Evolutionary conservation across 164 flowering plant genomes (phyloP).

Genomic region (Protea cynaroides): DNA sequence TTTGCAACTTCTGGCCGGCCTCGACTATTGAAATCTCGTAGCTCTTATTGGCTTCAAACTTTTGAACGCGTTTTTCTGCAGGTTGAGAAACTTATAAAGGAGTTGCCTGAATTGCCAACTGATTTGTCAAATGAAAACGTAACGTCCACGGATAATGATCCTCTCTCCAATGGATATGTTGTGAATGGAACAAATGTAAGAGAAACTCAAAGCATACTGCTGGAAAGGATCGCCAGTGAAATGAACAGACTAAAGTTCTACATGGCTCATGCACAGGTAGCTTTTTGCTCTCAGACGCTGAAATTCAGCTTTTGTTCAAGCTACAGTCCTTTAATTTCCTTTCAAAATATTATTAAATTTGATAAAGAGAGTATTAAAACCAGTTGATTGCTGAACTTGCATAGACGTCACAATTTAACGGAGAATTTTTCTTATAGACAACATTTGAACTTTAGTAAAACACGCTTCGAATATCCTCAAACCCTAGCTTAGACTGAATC

Average conservation of each 20-base stretch:
- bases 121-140: slow-evolving; percentile 69
- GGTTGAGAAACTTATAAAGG: slow-evolving; percentile 41
- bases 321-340: not conserved
- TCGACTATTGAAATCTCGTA: not conserved
- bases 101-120: slow-evolving; percentile 29
- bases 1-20: no score
- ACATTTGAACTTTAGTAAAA: no score
- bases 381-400: no score
- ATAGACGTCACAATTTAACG: no score
- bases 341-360: no score
- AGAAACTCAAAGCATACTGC: slow-evolving; percentile 94
- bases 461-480: not conserved
- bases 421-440: no score
- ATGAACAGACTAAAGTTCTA: slow-evolving; percentile 96
- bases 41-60: not conserved
- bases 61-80: slow-evolving; percentile 5
- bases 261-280: slow-evolving; percentile 86
- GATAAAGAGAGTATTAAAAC: no score
- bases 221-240: slow-evolving; percentile 98
- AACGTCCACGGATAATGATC: slow-evolving; percentile 33
- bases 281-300: slow-evolving; percentile 16
- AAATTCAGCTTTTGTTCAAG: not conserved
- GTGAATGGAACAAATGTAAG: slow-evolving; percentile 73
- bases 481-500: not conserved
- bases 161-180: slow-evolving; percentile 43